Percentiles rank a stretch among this genome's conserved stretches.
Evolutionary conservation across 345 rosid genomes (phyloP).

Genomic region (Bruguiera gymnorhiza): DNA sequence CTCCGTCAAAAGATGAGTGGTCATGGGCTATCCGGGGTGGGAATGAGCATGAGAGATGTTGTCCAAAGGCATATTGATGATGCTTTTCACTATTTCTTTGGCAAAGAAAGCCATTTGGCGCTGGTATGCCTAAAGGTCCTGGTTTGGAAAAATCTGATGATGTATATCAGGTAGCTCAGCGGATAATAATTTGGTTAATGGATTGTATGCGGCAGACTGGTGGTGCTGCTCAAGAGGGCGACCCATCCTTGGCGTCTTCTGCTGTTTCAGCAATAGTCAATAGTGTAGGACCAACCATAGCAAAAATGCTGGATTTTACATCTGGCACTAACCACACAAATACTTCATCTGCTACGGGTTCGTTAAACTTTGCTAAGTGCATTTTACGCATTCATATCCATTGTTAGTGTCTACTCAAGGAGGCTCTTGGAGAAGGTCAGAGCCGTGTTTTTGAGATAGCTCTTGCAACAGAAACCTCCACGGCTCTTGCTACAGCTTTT

Average conservation of each 20-base stretch:
- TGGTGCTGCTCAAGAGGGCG: slow-evolving; percentile 99
- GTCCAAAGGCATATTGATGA: slow-evolving; percentile 73
- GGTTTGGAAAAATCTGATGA: slow-evolving; percentile 62
- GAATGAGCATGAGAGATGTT: slow-evolving; percentile 72
- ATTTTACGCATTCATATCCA: slow-evolving; percentile 69
- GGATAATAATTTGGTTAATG: slow-evolving; percentile 63
- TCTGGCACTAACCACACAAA: slow-evolving; percentile 43
- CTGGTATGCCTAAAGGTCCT: slow-evolving; percentile 49
- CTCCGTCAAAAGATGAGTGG: slow-evolving; percentile 65
- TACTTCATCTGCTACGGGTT: slow-evolving; percentile 44
- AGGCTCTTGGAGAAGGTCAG: slow-evolving; percentile 96
- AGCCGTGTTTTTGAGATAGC: slow-evolving; percentile 92
- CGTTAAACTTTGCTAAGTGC: slow-evolving; percentile 54
- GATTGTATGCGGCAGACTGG: slow-evolving; percentile 84
- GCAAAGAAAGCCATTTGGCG: slow-evolving; percentile 55
- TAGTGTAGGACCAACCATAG: slow-evolving; percentile 61
- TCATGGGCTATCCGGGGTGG: slow-evolving; percentile 64
- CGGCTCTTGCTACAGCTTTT: slow-evolving; percentile 63
- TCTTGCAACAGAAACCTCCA: slow-evolving; percentile 82
- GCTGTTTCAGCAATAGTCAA: slow-evolving; percentile 81
- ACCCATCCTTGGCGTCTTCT: slow-evolving; percentile 85
- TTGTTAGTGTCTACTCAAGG: slow-evolving; percentile 78
- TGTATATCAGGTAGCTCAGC: slow-evolving; percentile 78
- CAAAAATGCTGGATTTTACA: slow-evolving; percentile 67
- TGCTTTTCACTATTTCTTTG: slow-evolving; percentile 46